Evolutionary conservation across 2,329 filamentous ascomycete species (phyloP).

Genomic region (Anisogramma anomala): DNA sequence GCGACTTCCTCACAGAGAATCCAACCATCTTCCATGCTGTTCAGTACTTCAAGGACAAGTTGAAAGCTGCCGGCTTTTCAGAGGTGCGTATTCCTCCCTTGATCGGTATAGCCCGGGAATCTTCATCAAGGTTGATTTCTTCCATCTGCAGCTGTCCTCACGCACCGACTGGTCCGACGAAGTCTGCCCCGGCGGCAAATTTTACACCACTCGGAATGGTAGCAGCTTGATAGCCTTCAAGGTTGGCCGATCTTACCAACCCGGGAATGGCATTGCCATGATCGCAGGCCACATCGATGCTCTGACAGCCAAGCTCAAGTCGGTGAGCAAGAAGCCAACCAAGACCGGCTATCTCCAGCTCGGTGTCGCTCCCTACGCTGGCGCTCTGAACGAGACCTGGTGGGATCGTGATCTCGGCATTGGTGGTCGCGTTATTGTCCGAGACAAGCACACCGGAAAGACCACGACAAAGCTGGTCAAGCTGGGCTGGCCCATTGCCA

Average conservation of each 20-base stretch:
- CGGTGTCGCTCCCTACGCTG: conserved; percentile 86
- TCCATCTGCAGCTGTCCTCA: conserved; percentile 51
- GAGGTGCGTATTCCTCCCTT: conserved; percentile 36
- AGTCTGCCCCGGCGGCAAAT: conserved; percentile 71
- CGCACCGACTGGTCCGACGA: conserved; percentile 65
- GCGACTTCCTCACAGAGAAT: conserved; percentile 76
- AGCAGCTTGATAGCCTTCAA: conserved; percentile 77
- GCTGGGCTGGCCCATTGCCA: conserved; percentile 84
- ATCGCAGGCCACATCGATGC: conserved; percentile 90
- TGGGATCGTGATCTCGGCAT: conserved; percentile 93
- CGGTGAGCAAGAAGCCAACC: conserved; percentile 71
- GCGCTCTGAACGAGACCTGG: conserved; percentile 80
- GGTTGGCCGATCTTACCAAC: conserved; percentile 67
- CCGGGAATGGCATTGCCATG: conserved; percentile 79
- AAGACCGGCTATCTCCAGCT: conserved; percentile 81
- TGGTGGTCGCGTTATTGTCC: conserved; percentile 78
- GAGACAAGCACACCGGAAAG: conserved; percentile 60
- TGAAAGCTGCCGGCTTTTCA: conserved; percentile 61
- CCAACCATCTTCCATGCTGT: conserved; percentile 92
- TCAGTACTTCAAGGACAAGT: conserved; percentile 60
- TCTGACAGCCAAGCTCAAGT: conserved; percentile 81
- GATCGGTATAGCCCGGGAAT: too few species aligned
- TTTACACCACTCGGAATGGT: conserved; percentile 77
- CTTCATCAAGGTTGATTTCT: conserved; percentile 11
- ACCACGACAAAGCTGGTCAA: conserved; percentile 75